Base-by-base conservation (phyloP, 1,139 yeast genomes). In the Magnusiomyces suaveolens region DNA sequence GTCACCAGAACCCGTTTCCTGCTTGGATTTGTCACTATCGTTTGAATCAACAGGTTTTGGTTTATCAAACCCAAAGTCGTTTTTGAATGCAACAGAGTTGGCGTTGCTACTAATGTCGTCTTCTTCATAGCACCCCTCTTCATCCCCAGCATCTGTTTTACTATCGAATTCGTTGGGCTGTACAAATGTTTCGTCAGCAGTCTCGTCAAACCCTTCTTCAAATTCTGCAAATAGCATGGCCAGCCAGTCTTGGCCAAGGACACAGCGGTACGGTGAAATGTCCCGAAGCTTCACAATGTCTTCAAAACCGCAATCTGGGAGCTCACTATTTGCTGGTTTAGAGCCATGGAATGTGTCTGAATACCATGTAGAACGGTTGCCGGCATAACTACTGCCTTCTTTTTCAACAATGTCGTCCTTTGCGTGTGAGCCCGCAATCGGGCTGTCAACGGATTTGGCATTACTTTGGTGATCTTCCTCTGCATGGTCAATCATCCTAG, bases 171-270 rank as follows among this genome's bases (percentile, higher is more conserved):
- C n/a, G n/a, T n/a, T n/a, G n/a, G n/a, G n/a, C n/a, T n/a, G n/a
- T n/a, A n/a, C n/a, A n/a, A n/a, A n/a, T n/a, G n/a, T n/a, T n/a
- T n/a, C n/a, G n/a, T n/a, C n/a, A n/a, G n/a, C n/a, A n/a, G n/a
- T n/a, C n/a, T 36, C 18, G 16, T 14, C 41, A 36, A 10, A 3
- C 18, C 18, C 4, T 10, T 16, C 41, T 8, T 41, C 44, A 21
- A 38, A 24, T 25, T 26, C 39, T 1, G 2, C 23, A 32, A 33
- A 25, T 21, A 54, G 41, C 18, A 23, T 46, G 12, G 33, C 29
- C n/a, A 55, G 48, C 57, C 57, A 55, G 32, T 55, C 57, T 8
- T 48, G 41, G 4, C 57, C 57, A 23, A 55, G 46, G 26, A 55
- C 52, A 46, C 57, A 54, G 23, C 51, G 43, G 24, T 49, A 46